Conservation (phyloP, 345 rosid species). For the Corchorus olitorius region DNA sequence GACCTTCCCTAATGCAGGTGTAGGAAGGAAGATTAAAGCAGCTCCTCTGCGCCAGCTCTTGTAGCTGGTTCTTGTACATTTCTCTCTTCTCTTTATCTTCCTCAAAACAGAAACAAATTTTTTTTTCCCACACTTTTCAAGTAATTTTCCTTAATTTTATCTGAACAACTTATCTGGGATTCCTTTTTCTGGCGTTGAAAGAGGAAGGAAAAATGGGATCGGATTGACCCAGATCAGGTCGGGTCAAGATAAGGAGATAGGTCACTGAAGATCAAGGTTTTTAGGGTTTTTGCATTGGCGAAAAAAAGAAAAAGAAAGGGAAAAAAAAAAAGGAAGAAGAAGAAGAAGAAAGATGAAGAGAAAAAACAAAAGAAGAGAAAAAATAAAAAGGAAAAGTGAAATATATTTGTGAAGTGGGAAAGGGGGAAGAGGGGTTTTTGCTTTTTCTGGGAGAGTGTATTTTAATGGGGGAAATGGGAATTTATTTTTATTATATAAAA, state of each 20-base stretch:
- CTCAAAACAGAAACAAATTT: neutral
- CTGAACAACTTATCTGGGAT: neutral
- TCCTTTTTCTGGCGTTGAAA: neutral
- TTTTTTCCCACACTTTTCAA: neutral
- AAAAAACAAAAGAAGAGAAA: neutral
- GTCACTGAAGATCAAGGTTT: constrained; percentile 31
- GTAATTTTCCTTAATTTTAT: neutral
- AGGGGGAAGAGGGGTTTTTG: constrained; percentile 19
- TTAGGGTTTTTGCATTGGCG: constrained; percentile 43
- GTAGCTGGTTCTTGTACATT: constrained; percentile 99
- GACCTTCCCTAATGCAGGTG: constrained; percentile 94
- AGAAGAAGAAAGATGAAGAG: constrained; percentile 18
- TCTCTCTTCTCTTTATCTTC: constrained; percentile 23
- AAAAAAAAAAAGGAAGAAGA: neutral
- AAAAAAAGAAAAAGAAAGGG: neutral
- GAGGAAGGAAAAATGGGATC: constrained; percentile 20
- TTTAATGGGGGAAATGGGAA: constrained; percentile 24
- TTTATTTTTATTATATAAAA: neutral
- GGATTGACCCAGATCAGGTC: constrained; percentile 25
- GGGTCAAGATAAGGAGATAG: constrained; percentile 28
- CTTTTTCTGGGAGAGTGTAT: constrained; percentile 23
- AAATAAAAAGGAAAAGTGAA: neutral
- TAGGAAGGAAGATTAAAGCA: constrained; percentile 95
- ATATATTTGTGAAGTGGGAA: constrained; percentile 8
- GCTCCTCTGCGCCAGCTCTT: constrained; percentile 99